A percentile compares a stretch with the other conserved stretches of the same genome.
Evolutionary conservation across 2,329 filamentous ascomycete species (phyloP).

Genomic region (Myriangium duriaei): DNA sequence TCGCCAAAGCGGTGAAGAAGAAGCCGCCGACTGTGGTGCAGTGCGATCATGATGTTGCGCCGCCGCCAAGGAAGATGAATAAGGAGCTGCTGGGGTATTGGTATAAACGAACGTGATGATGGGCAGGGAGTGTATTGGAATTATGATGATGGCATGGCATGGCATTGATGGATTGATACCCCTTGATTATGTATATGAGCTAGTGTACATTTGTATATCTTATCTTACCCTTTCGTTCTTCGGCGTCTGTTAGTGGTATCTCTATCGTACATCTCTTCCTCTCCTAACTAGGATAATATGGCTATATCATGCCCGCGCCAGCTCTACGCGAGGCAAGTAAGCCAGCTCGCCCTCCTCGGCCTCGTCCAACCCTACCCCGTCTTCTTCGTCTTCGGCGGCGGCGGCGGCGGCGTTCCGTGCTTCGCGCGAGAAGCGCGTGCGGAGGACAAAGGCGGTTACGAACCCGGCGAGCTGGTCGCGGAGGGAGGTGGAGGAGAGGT

Average conservation of each 20-base stretch:
- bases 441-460: slow-evolving; percentile 32
- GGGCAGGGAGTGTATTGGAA: background rate
- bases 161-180: slow-evolving; percentile 1
- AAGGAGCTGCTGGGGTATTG: slow-evolving; percentile 12
- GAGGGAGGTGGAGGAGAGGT: slow-evolving; percentile 22
- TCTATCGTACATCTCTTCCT: slow-evolving; percentile 4
- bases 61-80: slow-evolving; percentile 12
- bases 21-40: slow-evolving; percentile 5
- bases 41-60: slow-evolving; percentile 11
- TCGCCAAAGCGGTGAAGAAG: slow-evolving; percentile 3
- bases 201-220: slow-evolving; percentile 6
- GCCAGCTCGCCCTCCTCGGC: slow-evolving; percentile 2
- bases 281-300: background rate
- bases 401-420: background rate
- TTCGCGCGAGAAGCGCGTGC: background rate
- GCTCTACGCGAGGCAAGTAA: background rate
- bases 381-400: slow-evolving; percentile 2
- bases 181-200: background rate
- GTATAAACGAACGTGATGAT: slow-evolving; percentile 8
- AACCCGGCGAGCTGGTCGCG: slow-evolving; percentile 31
- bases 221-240: slow-evolving; percentile 7
- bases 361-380: slow-evolving; percentile 6
- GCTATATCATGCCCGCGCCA: background rate
- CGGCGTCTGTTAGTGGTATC: no score
- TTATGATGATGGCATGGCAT: slow-evolving; percentile 1